Evolutionary conservation across 2,329 filamentous ascomycete species (phyloP).

Genomic region (Coleophoma cylindrospora): DNA sequence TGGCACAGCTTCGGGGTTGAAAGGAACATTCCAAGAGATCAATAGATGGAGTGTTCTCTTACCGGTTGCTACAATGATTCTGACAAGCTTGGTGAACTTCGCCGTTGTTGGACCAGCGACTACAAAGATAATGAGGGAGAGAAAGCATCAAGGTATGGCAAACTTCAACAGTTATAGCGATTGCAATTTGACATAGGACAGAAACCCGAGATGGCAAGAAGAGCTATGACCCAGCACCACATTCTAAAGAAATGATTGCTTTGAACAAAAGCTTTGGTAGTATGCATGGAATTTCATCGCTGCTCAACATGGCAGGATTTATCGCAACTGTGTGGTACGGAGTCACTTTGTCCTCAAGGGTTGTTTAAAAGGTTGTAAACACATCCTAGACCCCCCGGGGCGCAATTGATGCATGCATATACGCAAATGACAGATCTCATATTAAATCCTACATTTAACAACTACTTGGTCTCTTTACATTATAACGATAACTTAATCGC

Average conservation of each 20-base stretch:
- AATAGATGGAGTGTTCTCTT: conserved; percentile 61
- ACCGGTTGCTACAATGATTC: conserved; percentile 65
- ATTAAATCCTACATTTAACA: too few relatives aligned
- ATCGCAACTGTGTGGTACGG: conserved; percentile 73
- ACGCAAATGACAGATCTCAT: too few relatives aligned
- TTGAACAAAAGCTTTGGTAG: conserved; percentile 75
- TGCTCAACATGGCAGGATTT: conserved; percentile 71
- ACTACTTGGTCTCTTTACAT: too few relatives aligned
- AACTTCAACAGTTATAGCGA: neutral
- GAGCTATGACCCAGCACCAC: conserved; percentile 71
- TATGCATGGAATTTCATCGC: conserved; percentile 75
- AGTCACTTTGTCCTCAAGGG: conserved; percentile 48
- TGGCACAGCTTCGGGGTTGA: conserved; percentile 37
- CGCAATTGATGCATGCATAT: too few relatives aligned
- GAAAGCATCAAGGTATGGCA: conserved; percentile 72
- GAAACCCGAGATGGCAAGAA: conserved; percentile 88
- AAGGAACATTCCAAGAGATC: conserved; percentile 51
- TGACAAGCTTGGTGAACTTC: conserved; percentile 68
- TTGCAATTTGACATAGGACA: conserved; percentile 19
- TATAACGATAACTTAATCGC: too few relatives aligned
- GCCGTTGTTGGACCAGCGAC: conserved; percentile 70
- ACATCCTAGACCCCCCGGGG: too few relatives aligned
- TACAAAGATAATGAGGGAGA: conserved; percentile 65
- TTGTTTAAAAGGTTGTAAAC: conserved; percentile 10
- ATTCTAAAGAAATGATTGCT: conserved; percentile 77